phyloP scores from a whole-genome alignment of 345 rosid genomes.

The Linum usitatissimum region DNA sequence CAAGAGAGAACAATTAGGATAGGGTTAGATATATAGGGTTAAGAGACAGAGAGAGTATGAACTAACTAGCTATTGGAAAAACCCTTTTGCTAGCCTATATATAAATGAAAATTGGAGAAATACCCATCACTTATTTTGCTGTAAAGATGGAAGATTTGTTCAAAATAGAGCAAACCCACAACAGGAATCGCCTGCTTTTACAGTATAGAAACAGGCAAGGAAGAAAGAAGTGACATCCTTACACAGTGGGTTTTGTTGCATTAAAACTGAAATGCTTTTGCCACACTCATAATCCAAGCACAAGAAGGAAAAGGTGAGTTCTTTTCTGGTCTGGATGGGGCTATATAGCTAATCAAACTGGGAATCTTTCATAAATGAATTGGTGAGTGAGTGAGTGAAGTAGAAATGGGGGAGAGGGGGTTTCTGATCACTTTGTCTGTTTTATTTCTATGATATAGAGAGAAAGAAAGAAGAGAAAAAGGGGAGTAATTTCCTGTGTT shows the following conservation, averaged over 20 bases:
- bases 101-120: constrained; percentile 9
- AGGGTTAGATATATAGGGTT: not conserved
- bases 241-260: constrained; percentile 12
- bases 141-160: not conserved
- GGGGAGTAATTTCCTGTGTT: not conserved
- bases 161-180: constrained; percentile 25
- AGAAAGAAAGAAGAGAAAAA: not conserved
- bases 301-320: constrained; percentile 18
- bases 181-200: constrained; percentile 45
- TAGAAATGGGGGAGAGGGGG: no score
- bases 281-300: constrained; percentile 32
- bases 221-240: constrained; percentile 7
- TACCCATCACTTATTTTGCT: no score
- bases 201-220: constrained; percentile 30
- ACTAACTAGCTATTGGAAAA: no score
- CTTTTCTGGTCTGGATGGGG: no score
- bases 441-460: not conserved
- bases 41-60: no score
- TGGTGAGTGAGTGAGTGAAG: no score
- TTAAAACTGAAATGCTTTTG: constrained; percentile 35
- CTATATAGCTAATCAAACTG: no score
- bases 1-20: constrained; percentile 1
- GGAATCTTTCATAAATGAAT: no score
- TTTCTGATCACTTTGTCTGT: no score
- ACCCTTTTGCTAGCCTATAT: constrained; percentile 30